Evolutionary conservation across 345 rosid species (phyloP), one percentile per base, ranked within the genome.

Genomic region (Sonneratia alba): DNA sequence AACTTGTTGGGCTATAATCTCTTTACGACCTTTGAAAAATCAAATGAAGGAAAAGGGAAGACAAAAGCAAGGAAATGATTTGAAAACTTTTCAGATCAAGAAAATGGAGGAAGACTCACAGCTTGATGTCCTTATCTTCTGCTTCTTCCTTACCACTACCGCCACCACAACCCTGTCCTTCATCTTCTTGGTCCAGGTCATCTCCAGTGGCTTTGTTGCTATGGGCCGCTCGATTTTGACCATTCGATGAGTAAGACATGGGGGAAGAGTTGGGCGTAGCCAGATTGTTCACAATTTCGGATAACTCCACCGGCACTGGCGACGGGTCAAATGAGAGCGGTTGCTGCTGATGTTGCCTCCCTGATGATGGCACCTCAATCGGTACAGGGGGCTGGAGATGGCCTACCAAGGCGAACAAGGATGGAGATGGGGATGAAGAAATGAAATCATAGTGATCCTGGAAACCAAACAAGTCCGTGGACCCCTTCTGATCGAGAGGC

Each of bases 221-320:
- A 36, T 37, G 2, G 11, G 45, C 49, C 32, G 14, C 51, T 22
- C 61, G 65, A 34, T 57, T 24, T 8, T n/a, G 49, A 2, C 45
- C 74, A 32, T 72, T 72, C 21, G 68, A 72, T 19, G 74, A 62
- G 53, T 22, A 62, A 27, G 74, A 40, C 27, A 72, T 10, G 48
- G 74, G 42, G 56, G 69, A 72, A 11, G 74, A 72, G 67, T 63
- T 72, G 24, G 74, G 74, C 56, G 74, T 72, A 36, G 68, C 56
- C 7, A 68, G 74, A 19, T 5, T 27, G 49, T 40, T 57, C 36
- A 38, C 48, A 9, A 59, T 11, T 55, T 11, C 53, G n/a, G 32
- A 59, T 13, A 24, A 61, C 43, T 70, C 72, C 11, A 45, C 40
- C 48, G 27, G 66, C 66, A 34, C 38, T 14, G 49, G 69, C 22